Base-by-base conservation (phyloP, 2,329 filamentous ascomycete species). In the Pseudogymnoascus sp. region DNA sequence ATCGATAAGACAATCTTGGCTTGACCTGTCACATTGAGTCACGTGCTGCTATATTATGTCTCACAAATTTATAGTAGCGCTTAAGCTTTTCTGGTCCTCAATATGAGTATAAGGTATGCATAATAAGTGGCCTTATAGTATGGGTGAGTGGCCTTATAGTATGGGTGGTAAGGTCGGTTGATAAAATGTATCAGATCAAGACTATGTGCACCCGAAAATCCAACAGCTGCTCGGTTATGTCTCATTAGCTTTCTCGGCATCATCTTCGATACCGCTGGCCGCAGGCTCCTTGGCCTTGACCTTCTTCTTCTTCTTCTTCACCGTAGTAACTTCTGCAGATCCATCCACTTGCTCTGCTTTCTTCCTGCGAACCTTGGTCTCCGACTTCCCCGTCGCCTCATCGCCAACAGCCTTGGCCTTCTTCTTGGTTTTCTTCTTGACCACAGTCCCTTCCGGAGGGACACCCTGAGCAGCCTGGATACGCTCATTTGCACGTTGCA, bases 401-500 rank as follows among this genome's bases (percentile, higher is more conserved):
- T 74, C 75, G 68, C 77, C 67, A 38, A 40, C 60, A 44, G 65
- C 37, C 59, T 71, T 71, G 1, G 64, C 66, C 69, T 76, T 76
- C 78, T 85, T 88, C 76, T 84, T 88, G 76, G 87, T 89, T 72
- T 84, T 87, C 73, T 81, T 83, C 65, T 77, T 77, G 3, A 91
- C 83, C 1, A 88, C 81, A 0, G 82, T 84, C 1, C 86, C 87
- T 70, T 89, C 88, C 2, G 77, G 80, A 56, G 85, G 81, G 29
- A 88, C 84, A n/a, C 87, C 87, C 69, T 87, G 83, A 21, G 87
- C 86, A 19, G 88, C 83, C 68, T 89, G 83, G 38, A 93, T 87
- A 63, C 88, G 79, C 76, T 93, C 90, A 70, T 88, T 90, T 38
- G 87, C 88, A 63, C 89, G 79, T 76, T 93, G 90, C 92, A 97